Base-by-base conservation (phyloP, 441 rosid species). In the Gossypium gossypioides region DNA sequence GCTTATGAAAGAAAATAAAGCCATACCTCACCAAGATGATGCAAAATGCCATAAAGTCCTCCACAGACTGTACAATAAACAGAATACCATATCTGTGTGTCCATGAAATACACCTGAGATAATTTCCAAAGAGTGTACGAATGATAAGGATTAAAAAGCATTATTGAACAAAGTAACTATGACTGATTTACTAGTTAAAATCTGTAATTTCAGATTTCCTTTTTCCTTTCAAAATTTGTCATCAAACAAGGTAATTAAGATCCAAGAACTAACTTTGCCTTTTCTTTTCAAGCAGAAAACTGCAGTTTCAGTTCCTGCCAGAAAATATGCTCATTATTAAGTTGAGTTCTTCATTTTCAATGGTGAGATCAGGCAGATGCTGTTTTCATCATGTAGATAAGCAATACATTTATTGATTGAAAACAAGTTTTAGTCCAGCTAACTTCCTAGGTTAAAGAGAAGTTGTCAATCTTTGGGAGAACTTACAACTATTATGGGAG, bases 31-130 rank as follows among this genome's bases (percentile, higher is more conserved):
- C 98, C 99, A 82, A 95, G 99, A 84, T 92, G 99, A 83, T 91
- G 91, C 75, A 95, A 80, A 81, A 95, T 92, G 77, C 99, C 99
- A 77, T 92, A 92, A 78, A 95, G 75, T 73, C 99, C 99, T 72
- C 99, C 97, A 72, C 87, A 88, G 54, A 96, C 83, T 10, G 96
- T 84, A 78, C 97, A 89, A 83, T 86, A 96, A 73, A 96, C 99
- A 78, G 98, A 96, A 87, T 96, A 96, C 99, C 99, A 96, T 34
- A 96, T 96, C 77, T 96, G 99, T 32, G 97, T 85, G 79, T 95
- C 99, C 99, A 95, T 95, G 80, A 95, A 95, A 80, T 92, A 95
- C 74, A 95, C 99, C 98, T 95, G 77, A 72, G 74, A 79, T 70
- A 80, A 77, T 64, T 55, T 48, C 46, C 51, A 66, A 69, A 24